Evolutionary conservation across 176 grass and related monocot genomes (phyloP).

Genomic region (Carex littledalei): DNA sequence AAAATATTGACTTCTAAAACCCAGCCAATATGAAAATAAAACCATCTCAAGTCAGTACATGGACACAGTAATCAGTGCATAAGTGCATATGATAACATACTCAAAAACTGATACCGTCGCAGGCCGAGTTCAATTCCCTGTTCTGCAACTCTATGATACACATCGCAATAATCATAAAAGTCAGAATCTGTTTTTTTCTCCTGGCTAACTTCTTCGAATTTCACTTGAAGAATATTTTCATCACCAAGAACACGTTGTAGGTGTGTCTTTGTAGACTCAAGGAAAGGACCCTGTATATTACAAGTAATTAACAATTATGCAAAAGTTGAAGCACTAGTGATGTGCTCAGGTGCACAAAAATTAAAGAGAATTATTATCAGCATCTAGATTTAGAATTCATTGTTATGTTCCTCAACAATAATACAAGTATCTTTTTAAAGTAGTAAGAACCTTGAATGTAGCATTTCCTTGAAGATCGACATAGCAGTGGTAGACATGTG

Average conservation of each 20-base stretch:
- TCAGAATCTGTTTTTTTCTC: not conserved
- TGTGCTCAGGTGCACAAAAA: not conserved
- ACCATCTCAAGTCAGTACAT: not conserved
- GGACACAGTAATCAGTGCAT: not conserved
- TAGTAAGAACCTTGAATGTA: slow-evolving; percentile 52
- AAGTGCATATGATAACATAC: slow-evolving; percentile 28
- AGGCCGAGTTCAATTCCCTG: slow-evolving; percentile 56
- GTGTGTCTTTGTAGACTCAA: slow-evolving; percentile 55
- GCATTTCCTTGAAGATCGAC: slow-evolving; percentile 37
- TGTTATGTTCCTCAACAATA: not conserved
- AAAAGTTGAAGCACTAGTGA: not conserved
- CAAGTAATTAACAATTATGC: slow-evolving; percentile 11
- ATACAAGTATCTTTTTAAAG: not conserved
- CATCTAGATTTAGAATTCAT: not conserved
- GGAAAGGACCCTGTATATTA: slow-evolving; percentile 53
- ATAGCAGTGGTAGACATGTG: slow-evolving; percentile 57
- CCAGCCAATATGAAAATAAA: not conserved
- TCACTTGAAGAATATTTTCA: slow-evolving; percentile 72
- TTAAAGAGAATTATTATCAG: not conserved
- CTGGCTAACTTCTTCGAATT: slow-evolving; percentile 37
- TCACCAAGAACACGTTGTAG: slow-evolving; percentile 62
- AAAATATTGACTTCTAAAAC: not conserved
- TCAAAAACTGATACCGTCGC: slow-evolving; percentile 42
- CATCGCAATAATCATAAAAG: slow-evolving; percentile 15
- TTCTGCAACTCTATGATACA: slow-evolving; percentile 38